Percentiles rank a stretch among this genome's conserved stretches.
Evolutionary conservation across 1,284 basidiomycete genomes (phyloP).

Genomic region (Tylopilus sp.): DNA sequence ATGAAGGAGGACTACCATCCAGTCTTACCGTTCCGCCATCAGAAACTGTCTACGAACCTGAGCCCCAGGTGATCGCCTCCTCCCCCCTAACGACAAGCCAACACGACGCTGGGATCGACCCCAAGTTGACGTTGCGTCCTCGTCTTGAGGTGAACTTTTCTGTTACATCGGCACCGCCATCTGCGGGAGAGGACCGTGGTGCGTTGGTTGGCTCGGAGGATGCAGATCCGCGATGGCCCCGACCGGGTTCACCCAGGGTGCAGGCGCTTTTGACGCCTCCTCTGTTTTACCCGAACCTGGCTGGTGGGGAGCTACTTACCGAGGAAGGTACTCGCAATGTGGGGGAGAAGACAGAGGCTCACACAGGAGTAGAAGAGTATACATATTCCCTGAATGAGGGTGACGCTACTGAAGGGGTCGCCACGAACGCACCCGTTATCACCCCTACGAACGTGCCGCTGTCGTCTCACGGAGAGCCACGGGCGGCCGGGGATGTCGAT

Average conservation of each 20-base stretch:
- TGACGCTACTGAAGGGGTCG: neutral
- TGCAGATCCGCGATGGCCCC: neutral
- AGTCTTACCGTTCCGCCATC: constrained; percentile 9
- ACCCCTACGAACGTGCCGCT: neutral
- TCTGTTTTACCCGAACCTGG: neutral
- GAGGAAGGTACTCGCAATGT: neutral
- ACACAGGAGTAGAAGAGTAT: neutral
- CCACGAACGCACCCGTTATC: neutral
- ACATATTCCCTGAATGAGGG: neutral
- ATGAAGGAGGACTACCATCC: constrained; percentile 1
- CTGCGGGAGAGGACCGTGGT: neutral
- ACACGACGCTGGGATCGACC: too few relatives aligned
- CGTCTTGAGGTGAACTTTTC: too few relatives aligned
- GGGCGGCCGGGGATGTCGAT: neutral
- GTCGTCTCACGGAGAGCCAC: neutral
- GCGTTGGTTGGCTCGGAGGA: too few relatives aligned
- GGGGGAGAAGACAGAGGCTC: too few relatives aligned
- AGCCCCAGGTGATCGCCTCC: too few relatives aligned
- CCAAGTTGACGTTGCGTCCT: too few relatives aligned
- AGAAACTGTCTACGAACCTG: too few relatives aligned
- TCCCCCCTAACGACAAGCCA: too few relatives aligned
- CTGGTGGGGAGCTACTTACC: neutral
- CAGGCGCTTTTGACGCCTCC: constrained; percentile 8
- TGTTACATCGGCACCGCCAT: neutral
- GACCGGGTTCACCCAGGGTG: neutral